Evolutionary conservation across 2,329 filamentous ascomycete species (phyloP).

Genomic region (Magnaporthales sp.): DNA sequence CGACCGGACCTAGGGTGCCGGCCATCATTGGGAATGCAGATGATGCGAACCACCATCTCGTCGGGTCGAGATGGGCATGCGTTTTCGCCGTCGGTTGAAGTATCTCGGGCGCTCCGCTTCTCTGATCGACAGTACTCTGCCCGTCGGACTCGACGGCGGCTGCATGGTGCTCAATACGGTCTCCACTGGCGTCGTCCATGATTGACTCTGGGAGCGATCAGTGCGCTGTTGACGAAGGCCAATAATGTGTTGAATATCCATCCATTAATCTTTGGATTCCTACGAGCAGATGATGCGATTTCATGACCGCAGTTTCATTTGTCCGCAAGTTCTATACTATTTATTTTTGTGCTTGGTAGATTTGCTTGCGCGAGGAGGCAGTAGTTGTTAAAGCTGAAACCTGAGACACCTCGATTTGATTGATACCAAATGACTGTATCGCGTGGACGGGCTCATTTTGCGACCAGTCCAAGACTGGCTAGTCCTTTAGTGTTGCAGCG

Average conservation of each 20-base stretch:
- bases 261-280: not conserved
- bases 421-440: not conserved
- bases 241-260: not conserved
- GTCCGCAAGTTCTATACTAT: not conserved
- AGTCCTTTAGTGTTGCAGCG: not conserved
- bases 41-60: conserved; percentile 53
- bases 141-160: conserved; percentile 19
- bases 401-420: not conserved
- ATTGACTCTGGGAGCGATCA: conserved; percentile 5
- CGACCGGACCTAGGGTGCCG: conserved; percentile 76
- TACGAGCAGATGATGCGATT: not conserved
- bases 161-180: conserved; percentile 15
- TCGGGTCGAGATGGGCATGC: not conserved
- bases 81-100: not conserved
- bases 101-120: not conserved
- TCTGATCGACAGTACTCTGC: not conserved
- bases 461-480: not conserved
- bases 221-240: not conserved
- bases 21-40: conserved; percentile 69
- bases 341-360: not conserved
- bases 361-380: not conserved
- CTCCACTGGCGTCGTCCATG: conserved; percentile 20
- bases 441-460: not conserved
- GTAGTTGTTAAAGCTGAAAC: not conserved
- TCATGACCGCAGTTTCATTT: not conserved